These are phyloP conservation scores for Rhodomyrtus tomentosa DNA, from an alignment of 345 rosid genomes.

Conservation along the genomic window DNA sequence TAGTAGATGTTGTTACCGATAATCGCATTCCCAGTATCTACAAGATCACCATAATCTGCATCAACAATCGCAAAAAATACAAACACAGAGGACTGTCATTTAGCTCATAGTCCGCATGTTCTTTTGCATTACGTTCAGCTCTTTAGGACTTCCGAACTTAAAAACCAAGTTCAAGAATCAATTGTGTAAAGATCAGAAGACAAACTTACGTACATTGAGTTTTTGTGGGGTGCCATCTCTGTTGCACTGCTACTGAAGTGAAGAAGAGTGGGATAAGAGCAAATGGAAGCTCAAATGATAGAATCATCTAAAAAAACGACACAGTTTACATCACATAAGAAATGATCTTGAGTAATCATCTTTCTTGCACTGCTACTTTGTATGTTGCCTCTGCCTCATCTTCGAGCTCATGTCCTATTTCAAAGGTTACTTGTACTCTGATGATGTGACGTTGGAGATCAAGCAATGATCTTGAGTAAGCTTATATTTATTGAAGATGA, in stretches of 20 bases:
- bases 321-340: neutral
- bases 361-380: no score
- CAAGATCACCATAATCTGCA: conserved; percentile 44
- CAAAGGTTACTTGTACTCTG: no score
- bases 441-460: no score
- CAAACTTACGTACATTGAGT: conserved; percentile 15
- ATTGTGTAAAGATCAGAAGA: neutral
- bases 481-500: no score
- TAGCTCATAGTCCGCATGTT: neutral
- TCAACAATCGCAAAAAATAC: neutral
- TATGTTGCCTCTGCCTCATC: no score
- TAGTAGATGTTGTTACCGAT: conserved; percentile 54
- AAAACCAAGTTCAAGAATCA: neutral
- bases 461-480: no score
- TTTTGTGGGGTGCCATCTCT: conserved; percentile 71
- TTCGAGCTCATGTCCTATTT: no score
- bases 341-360: no score
- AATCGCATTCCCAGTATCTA: conserved; percentile 43
- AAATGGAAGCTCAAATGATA: conserved; percentile 44
- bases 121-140: neutral
- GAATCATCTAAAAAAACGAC: conserved; percentile 31
- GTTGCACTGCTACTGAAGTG: conserved; percentile 56
- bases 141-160: neutral
- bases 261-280: conserved; percentile 61
- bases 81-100: neutral